These are phyloP conservation scores for Rhodotorula diobovata DNA, from an alignment of 768 basidiomycete species.

Conservation along the genomic window DNA sequence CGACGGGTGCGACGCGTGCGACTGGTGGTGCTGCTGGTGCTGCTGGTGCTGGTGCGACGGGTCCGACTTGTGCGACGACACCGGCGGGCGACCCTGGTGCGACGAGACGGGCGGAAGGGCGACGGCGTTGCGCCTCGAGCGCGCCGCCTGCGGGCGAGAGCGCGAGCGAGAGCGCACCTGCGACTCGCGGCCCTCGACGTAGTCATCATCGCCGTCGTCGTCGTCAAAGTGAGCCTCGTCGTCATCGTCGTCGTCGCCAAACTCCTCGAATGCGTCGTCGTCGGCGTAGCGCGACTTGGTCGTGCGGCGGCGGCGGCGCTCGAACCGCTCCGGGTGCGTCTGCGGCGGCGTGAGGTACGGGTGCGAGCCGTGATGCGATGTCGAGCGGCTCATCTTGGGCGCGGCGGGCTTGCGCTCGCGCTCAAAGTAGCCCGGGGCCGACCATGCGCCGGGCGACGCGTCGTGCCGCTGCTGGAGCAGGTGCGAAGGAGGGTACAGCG, in stretches of 20 bases:
- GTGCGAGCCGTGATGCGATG: background rate
- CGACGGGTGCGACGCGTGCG: too few relatives aligned
- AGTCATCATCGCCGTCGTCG: constrained; percentile 18
- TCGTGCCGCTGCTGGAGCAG: background rate
- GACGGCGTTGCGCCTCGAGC: background rate
- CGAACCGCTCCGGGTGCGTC: background rate
- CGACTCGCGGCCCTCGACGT: background rate
- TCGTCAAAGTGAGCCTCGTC: constrained; percentile 19
- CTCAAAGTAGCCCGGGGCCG: constrained; percentile 8
- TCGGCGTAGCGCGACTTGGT: background rate
- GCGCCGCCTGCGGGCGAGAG: too few relatives aligned
- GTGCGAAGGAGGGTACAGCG: background rate
- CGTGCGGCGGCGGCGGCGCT: background rate
- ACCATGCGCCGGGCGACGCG: background rate
- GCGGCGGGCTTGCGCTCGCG: background rate
- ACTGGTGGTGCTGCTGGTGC: too few relatives aligned
- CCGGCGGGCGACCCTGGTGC: too few relatives aligned
- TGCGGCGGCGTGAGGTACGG: background rate
- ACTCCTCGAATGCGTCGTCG: background rate
- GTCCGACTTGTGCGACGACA: too few relatives aligned
- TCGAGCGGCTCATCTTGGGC: background rate
- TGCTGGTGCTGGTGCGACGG: too few relatives aligned
- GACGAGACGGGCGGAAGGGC: background rate
- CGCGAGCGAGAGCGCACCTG: background rate
- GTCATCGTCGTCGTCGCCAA: background rate